These are phyloP conservation scores for Talaromyces sp. DNA, from an alignment of 2,329 filamentous ascomycete genomes.

Conservation along the genomic window DNA sequence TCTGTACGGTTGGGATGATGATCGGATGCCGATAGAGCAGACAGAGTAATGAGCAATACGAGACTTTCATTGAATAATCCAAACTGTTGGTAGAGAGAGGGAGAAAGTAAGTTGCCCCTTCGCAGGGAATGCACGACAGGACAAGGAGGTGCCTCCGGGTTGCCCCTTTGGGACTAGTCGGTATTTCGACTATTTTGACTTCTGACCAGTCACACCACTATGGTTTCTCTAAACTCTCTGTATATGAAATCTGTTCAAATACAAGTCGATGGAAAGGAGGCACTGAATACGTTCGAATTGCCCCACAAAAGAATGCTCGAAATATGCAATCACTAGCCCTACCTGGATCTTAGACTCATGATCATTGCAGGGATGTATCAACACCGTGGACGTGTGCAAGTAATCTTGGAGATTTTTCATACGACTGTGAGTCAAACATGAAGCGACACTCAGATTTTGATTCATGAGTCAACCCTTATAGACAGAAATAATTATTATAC, in stretches of 20 bases:
- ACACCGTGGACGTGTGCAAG: not conserved
- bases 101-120: not conserved
- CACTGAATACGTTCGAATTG: not conserved
- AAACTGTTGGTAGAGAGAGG: not conserved
- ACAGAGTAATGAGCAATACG: constrained; percentile 9
- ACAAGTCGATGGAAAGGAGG: not conserved
- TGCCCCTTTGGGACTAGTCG: not conserved
- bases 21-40: not conserved
- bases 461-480: not conserved
- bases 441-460: not conserved
- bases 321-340: not conserved
- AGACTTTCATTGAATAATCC: not conserved
- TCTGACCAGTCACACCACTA: not conserved
- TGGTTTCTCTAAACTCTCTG: not conserved
- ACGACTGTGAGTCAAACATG: not conserved
- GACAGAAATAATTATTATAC: not conserved
- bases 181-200: not conserved
- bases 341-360: not conserved
- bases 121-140: not conserved
- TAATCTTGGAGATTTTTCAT: not conserved
- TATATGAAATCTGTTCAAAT: not conserved
- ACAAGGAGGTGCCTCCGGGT: not conserved
- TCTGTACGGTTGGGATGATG: constrained; percentile 1
- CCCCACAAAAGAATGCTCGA: not conserved
- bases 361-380: not conserved